Evolutionary conservation across 2,329 filamentous ascomycete genomes (phyloP).

Genomic region (Ceratocystis albifundus): DNA sequence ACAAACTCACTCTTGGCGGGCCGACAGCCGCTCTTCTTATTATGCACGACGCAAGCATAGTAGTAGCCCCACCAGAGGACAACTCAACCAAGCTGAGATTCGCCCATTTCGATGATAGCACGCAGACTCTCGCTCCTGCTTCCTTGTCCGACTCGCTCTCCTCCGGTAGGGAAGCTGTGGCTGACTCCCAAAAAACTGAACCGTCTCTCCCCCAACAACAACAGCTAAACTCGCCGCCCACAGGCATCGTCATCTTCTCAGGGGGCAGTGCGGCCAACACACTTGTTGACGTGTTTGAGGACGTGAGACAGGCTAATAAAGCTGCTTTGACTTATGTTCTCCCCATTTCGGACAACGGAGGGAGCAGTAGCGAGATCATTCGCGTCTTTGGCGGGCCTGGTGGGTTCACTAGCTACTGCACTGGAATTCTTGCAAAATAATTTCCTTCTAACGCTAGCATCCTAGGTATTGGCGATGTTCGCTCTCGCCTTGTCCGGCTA

Average conservation of each 20-base stretch:
- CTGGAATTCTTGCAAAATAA: background rate
- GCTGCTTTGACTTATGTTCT: constrained; percentile 74
- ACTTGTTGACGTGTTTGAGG: constrained; percentile 78
- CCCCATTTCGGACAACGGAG: constrained; percentile 91
- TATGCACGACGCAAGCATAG: constrained; percentile 9
- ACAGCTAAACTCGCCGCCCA: background rate
- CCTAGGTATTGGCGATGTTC: constrained; percentile 45
- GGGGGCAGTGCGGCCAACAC: constrained; percentile 91
- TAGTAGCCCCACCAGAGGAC: background rate
- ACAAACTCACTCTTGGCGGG: no score
- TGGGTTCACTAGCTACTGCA: constrained; percentile 30
- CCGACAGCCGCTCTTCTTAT: background rate
- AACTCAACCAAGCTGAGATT: background rate
- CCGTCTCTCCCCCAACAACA: background rate
- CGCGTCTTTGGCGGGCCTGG: constrained; percentile 90
- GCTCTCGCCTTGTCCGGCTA: constrained; percentile 66
- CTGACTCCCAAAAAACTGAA: background rate
- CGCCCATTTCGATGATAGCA: background rate
- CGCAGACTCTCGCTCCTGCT: background rate
- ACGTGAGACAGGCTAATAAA: constrained; percentile 50
- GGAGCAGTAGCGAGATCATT: constrained; percentile 85
- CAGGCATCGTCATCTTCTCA: constrained; percentile 72
- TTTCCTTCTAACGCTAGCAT: constrained; percentile 11
- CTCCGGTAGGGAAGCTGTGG: background rate
- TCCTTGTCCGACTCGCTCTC: background rate